Percentiles rank a stretch among this genome's conserved stretches.
Evolutionary conservation across 495 filamentous ascomycete genomes (phyloP).

Genomic region (Hypomontagnella monticulosa): DNA sequence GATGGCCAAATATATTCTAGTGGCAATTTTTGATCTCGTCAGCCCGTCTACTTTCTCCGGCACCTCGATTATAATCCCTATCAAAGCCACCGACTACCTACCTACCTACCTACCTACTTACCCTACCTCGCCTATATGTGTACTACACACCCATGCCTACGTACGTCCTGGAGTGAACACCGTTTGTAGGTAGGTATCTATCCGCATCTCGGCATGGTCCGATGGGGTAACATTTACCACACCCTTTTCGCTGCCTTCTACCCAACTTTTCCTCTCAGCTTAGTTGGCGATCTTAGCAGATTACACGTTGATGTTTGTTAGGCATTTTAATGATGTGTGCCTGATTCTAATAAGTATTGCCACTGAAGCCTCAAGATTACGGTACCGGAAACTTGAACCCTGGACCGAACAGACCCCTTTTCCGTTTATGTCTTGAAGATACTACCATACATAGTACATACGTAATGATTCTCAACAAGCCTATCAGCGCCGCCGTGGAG

Average conservation of each 20-base stretch:
- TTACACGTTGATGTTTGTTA: conserved; percentile 22
- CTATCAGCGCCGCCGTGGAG: conserved; percentile 18
- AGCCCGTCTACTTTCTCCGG: not conserved
- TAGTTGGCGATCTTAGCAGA: not conserved
- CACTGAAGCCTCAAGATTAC: conserved; percentile 24
- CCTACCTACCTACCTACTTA: too few species aligned
- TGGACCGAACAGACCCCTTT: not conserved
- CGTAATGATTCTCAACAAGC: conserved; percentile 14
- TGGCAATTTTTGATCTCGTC: conserved; percentile 22
- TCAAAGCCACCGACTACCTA: not conserved
- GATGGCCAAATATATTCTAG: conserved; percentile 8
- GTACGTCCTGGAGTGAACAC: conserved; percentile 13
- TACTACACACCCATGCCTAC: not conserved
- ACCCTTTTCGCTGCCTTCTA: conserved; percentile 17
- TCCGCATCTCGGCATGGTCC: conserved; percentile 35
- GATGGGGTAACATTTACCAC: conserved; percentile 16
- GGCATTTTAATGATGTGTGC: conserved; percentile 24
- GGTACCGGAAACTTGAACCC: not conserved
- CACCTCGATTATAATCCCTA: too few species aligned
- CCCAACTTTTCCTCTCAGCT: conserved; percentile 25
- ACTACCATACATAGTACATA: conserved; percentile 9
- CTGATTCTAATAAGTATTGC: conserved; percentile 32
- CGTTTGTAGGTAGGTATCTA: conserved; percentile 21
- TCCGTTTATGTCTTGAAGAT: conserved; percentile 9
- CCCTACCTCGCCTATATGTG: not conserved